These are phyloP conservation scores for Candida buenavistaensis DNA, from an alignment of 1,139 yeast genomes.

Conservation along the genomic window DNA sequence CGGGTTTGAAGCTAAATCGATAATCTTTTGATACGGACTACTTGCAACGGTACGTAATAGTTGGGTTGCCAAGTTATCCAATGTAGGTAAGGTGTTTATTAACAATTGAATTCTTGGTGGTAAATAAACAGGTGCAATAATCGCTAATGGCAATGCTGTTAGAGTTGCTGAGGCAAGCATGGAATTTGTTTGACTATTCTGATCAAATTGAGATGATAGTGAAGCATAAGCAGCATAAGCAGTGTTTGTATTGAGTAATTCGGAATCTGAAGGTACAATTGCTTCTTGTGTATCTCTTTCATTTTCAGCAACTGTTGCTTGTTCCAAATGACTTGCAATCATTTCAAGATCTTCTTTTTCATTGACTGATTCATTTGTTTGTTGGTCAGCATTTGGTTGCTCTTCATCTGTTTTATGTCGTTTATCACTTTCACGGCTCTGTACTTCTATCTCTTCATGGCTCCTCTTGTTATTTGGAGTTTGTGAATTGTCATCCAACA, in stretches of 20 bases:
- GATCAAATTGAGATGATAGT: constrained; percentile 30
- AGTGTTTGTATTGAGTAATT: constrained; percentile 40
- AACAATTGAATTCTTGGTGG: constrained; percentile 63
- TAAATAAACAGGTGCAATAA: constrained; percentile 54
- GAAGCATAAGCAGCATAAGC: constrained; percentile 48
- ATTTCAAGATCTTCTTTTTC: constrained; percentile 19
- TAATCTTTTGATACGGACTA: constrained; percentile 71
- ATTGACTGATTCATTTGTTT: constrained; percentile 6
- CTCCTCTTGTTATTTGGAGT: constrained; percentile 9
- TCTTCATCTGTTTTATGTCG: constrained; percentile 7
- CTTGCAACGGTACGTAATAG: constrained; percentile 65
- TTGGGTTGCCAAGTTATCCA: constrained; percentile 77
- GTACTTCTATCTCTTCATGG: constrained; percentile 3
- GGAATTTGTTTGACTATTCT: constrained; percentile 17
- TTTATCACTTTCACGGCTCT: constrained; percentile 5
- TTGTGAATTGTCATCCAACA: constrained; percentile 1
- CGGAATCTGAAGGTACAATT: constrained; percentile 41
- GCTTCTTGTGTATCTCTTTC: constrained; percentile 6
- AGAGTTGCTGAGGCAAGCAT: constrained; percentile 52
- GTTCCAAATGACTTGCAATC: constrained; percentile 21
- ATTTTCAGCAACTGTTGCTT: constrained; percentile 18
- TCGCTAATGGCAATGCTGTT: constrained; percentile 57
- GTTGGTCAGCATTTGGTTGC: neutral
- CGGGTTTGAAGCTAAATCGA: constrained; percentile 70
- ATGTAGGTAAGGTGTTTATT: constrained; percentile 65